Percentiles rank a stretch among this genome's conserved stretches.
These are phyloP conservation scores for Yamadazyma friedrichii DNA, from an alignment of 1,139 yeast genomes.

Conservation along the genomic window DNA sequence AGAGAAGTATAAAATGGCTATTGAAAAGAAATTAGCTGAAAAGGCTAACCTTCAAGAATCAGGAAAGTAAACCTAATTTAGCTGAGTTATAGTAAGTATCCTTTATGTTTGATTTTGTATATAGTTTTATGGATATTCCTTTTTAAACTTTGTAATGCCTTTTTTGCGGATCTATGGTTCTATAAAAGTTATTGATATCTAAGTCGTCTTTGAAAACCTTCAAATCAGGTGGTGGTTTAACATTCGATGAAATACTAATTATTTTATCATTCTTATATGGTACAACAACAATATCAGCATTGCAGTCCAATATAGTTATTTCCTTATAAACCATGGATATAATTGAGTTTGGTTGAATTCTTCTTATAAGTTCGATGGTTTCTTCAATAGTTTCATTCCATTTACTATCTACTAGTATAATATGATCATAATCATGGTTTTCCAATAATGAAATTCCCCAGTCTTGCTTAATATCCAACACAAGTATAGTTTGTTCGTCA, in stretches of 20 bases:
- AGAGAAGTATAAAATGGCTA: slow-evolving; percentile 16
- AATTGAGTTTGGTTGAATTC: not conserved
- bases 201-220: not conserved
- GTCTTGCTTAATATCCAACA: slow-evolving; percentile 1
- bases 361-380: slow-evolving; percentile 2
- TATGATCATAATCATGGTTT: slow-evolving; percentile 4
- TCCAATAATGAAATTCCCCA: slow-evolving; percentile 2
- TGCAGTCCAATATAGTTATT: slow-evolving; percentile 4
- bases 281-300: slow-evolving; percentile 6
- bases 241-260: not conserved
- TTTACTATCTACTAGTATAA: not conserved
- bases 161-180: not conserved
- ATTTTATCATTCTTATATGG: slow-evolving; percentile 4
- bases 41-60: not conserved
- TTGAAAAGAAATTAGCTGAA: slow-evolving; percentile 9
- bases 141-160: slow-evolving; percentile 4
- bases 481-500: not conserved
- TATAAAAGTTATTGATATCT: slow-evolving; percentile 2
- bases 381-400: slow-evolving; percentile 7
- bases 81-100: no score
- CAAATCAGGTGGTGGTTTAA: not conserved
- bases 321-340: slow-evolving; percentile 4
- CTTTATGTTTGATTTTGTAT: not conserved
- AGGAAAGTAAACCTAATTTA: not conserved
- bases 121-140: not conserved